Evolutionary conservation across 148 eudicot species (phyloP), one percentile per base, ranked within the genome.

Genomic region (Heliosperma pusillum): DNA sequence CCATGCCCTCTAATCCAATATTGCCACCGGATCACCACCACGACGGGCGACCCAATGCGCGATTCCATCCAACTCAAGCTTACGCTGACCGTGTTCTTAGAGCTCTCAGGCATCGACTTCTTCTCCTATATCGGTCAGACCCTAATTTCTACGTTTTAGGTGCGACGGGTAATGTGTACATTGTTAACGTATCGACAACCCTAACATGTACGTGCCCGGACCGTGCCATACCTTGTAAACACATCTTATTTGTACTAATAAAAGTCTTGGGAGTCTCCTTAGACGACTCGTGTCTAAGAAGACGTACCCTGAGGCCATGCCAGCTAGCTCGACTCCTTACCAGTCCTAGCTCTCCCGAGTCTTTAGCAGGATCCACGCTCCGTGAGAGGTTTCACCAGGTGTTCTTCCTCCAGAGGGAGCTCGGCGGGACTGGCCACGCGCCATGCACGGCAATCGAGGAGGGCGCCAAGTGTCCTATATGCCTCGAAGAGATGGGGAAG

Each of bases 191-290:
- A 57, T 84, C 96, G n/a, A 26, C 81, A 68, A 79, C 82, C 66
- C 83, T 85, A 0, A 79, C 92, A 4, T 93, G 98, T 82, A 76
- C 92, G 36, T 93, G 98, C 86, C 98, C 98, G 2, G 98, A 93
- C 77, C 87, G 89, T 1, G 74, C 90, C 60, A 83, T 85, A 68
- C 98, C 96, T 0, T 93, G 98, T 82, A 93, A 90, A 68, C 98
- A 90, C 82, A 86, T 93, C 26, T 81, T 93, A 10, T 92, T 92
- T 60, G 89, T 88, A 2, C 76, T 85, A 13, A 87, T 92, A 3
- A 81, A 64, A 68, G 84, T 81, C 21, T 36, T 81, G 20, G 81
- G 84, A 50, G 88, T 26, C 85, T 83, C 56, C 83, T 84, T 64
- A 44, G 82, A 88, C 16, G 90, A 94, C 25, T 16, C 78, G 0